Evolutionary conservation across 495 filamentous ascomycete genomes (phyloP).

Genomic region (Thermothielavioides terrestris): DNA sequence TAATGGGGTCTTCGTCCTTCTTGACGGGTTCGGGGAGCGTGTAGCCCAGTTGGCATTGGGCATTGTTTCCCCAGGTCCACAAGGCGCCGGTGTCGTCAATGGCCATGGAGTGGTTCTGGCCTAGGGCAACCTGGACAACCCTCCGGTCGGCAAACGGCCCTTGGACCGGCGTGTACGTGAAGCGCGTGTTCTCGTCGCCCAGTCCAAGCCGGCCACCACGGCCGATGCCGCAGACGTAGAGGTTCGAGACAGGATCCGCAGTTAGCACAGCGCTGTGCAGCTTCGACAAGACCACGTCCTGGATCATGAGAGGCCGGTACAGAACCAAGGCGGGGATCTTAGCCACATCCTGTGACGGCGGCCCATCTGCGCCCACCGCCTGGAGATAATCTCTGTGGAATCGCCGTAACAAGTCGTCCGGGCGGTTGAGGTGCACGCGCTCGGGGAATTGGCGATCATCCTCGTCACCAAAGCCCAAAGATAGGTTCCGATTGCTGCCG

Average conservation of each 20-base stretch:
- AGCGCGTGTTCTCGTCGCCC: constrained; percentile 80
- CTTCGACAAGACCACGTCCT: constrained; percentile 79
- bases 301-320: constrained; percentile 60
- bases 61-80: constrained; percentile 90
- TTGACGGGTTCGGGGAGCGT: constrained; percentile 45
- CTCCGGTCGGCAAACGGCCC: constrained; percentile 60
- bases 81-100: constrained; percentile 72
- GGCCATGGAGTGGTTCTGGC: constrained; percentile 85
- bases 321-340: constrained; percentile 61
- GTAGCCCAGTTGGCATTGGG: constrained; percentile 80
- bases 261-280: constrained; percentile 86
- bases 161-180: constrained; percentile 73
- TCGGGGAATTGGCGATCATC: constrained; percentile 93
- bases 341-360: constrained; percentile 25
- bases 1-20: constrained; percentile 71
- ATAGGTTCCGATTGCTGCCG: constrained; percentile 91
- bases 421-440: constrained; percentile 66
- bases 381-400: constrained; percentile 57
- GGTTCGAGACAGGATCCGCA: constrained; percentile 80
- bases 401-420: constrained; percentile 62
- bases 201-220: constrained; percentile 83
- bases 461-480: constrained; percentile 82
- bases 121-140: constrained; percentile 65
- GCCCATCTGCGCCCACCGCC: constrained; percentile 19
- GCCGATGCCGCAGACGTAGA: constrained; percentile 89